These are phyloP conservation scores for Podaxis sp. DNA, from an alignment of 768 basidiomycete genomes.

Conservation along the genomic window DNA sequence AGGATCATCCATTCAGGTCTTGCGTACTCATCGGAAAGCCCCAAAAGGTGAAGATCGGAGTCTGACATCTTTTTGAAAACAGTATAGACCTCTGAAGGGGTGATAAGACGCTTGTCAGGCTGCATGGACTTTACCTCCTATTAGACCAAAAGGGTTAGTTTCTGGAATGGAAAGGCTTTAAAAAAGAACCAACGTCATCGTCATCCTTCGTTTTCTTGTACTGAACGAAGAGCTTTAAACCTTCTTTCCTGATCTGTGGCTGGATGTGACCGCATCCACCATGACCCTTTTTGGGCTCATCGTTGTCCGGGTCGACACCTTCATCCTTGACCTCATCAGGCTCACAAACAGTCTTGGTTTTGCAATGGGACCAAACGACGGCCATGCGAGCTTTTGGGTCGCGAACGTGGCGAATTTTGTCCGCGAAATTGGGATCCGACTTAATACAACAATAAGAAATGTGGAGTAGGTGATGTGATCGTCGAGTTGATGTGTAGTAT, in stretches of 20 bases:
- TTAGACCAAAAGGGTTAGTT: conserved; percentile 17
- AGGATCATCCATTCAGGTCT: conserved; percentile 99
- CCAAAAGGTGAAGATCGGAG: conserved; percentile 83
- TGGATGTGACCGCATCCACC: conserved; percentile 97
- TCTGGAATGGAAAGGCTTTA: conserved; percentile 7
- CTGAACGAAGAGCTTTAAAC: conserved; percentile 89
- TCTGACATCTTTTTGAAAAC: conserved; percentile 96
- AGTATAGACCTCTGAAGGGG: conserved; percentile 87
- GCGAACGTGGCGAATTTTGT: conserved; percentile 84
- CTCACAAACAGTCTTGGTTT: conserved; percentile 86
- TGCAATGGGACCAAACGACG: conserved; percentile 83
- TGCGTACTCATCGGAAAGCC: conserved; percentile 93
- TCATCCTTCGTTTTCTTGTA: conserved; percentile 96
- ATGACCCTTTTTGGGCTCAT: conserved; percentile 85
- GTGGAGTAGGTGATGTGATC: conserved; percentile 25
- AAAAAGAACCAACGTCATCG: conserved; percentile 70
- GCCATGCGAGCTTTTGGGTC: conserved; percentile 88
- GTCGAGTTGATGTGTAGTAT: conserved; percentile 23
- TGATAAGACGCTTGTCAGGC: conserved; percentile 80
- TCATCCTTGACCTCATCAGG: conserved; percentile 88
- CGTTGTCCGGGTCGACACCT: conserved; percentile 63
- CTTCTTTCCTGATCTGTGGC: conserved; percentile 90
- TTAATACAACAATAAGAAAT: conserved; percentile 39
- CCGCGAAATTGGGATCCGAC: conserved; percentile 83
- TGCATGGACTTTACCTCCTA: conserved; percentile 81